Evolutionary conservation across 352 stramenopile genomes (phyloP), one percentile per base, ranked within the genome.

Genomic region (Globisporangium sylvaticum): DNA sequence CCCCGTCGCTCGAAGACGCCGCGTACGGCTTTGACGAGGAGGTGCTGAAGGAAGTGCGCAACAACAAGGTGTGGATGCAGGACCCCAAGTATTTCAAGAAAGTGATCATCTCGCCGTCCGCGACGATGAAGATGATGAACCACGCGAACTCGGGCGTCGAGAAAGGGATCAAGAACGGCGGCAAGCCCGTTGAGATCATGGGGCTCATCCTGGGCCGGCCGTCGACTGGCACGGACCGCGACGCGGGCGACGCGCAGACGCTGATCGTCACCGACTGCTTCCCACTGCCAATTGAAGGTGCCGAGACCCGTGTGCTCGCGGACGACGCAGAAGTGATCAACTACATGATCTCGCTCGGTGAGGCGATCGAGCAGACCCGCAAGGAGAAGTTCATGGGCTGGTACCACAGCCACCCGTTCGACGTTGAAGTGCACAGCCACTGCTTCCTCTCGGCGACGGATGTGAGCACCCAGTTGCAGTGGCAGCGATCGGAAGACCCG

Each of bases 321-420:
- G 97, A 99, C 70, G 97, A 99, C 70, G 76, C 92, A 18, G 88
- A 98, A 71, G 97, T 99, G 4, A 98, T 99, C 67, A 99, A 99
- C 80, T 99, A 99, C 78, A 99, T 99, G 97, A 99, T 99, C 76
- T 94, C 95, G 32, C 83, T 99, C 1, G 92, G 93, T 4, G 97
- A 99, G 75, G 88, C 87, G 5, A 76, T 99, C 37, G 97, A 99
- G 75, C 73, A 86, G 66, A 98, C 95, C 2, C 89, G 96, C 48
- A 97, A 98, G 61, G 96, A 99, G 74, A 96, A 96, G 62, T 99
- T 99, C 71, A 99, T 99, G 93, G 98, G 97, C 62, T 99, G 98
- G 98, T 99, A 99, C 83, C 98, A 99, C 77, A 98, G 91, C 68
- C 98, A 99, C 69, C 98, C 98, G 6, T 99, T 99, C 71, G 98